These are phyloP conservation scores for Vigna unguiculata DNA, from an alignment of 306 rosid species.

Conservation along the genomic window DNA sequence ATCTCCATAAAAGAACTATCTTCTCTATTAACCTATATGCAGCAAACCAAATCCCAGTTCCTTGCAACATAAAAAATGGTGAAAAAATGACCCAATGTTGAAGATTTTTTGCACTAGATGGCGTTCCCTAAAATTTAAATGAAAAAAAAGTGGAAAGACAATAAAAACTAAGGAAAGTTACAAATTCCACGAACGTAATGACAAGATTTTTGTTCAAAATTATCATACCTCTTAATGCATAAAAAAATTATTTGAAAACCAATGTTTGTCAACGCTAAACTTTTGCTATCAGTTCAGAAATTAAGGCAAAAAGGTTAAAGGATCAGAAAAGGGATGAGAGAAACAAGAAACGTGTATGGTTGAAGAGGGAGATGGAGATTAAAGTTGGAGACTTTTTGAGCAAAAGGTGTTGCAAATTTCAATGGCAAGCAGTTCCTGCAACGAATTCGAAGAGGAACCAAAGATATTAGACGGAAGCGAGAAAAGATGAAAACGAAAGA, in stretches of 20 bases:
- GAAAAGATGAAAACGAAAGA: neutral
- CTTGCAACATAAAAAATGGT: constrained; percentile 87
- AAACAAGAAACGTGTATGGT: constrained; percentile 17
- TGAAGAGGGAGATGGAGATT: constrained; percentile 7
- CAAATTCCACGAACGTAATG: constrained; percentile 16
- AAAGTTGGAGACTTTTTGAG: neutral
- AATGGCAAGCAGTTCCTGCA: constrained; percentile 4
- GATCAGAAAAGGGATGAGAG: neutral
- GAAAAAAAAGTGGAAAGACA: constrained; percentile 14
- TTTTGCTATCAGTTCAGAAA: neutral
- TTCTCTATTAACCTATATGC: constrained; percentile 76
- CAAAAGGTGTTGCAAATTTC: constrained; percentile 24
- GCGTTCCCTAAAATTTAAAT: constrained; percentile 68
- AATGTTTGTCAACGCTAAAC: constrained; percentile 29
- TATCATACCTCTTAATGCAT: constrained; percentile 80
- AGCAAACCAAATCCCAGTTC: constrained; percentile 78
- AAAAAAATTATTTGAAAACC: constrained; percentile 75
- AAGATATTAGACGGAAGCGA: neutral
- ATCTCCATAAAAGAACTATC: constrained; percentile 65
- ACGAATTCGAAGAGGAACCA: neutral
- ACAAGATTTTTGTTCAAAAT: constrained; percentile 4
- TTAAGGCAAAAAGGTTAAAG: neutral
- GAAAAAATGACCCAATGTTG: constrained; percentile 60
- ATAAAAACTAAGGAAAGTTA: constrained; percentile 36
- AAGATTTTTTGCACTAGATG: constrained; percentile 56